Percentiles rank a stretch among this genome's conserved stretches.
phyloP scores from a whole-genome alignment of 164 flowering plant species.

The Amborella trichopoda region DNA sequence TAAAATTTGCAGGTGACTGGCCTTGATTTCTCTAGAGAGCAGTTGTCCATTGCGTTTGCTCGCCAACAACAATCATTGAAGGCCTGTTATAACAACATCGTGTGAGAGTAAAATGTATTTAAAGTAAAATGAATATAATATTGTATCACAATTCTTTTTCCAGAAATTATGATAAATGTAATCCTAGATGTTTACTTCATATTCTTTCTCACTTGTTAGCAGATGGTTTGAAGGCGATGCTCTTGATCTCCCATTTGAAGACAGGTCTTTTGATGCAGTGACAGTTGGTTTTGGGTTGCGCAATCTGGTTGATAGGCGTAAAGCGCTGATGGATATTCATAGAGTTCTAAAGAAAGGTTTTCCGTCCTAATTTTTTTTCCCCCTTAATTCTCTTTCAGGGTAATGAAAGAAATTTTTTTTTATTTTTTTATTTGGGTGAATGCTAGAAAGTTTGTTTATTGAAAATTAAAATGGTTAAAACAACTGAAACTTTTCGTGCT shows the following conservation, averaged over 20 bases:
- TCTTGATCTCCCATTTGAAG: constrained; percentile 62
- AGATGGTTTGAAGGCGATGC: constrained; percentile 99
- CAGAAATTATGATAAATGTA: no score
- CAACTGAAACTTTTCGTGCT: no score
- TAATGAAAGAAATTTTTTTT: neutral
- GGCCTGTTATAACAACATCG: constrained; percentile 58
- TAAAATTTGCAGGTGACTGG: constrained; percentile 57
- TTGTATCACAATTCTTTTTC: no score
- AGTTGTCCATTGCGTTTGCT: constrained; percentile 54
- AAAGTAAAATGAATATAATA: no score
- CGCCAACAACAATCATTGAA: constrained; percentile 39
- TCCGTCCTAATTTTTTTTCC: neutral
- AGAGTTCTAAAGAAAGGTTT: constrained; percentile 76
- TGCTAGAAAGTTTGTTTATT: no score
- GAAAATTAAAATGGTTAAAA: no score
- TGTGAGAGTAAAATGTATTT: no score
- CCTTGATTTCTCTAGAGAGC: constrained; percentile 77
- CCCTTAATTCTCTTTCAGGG: neutral
- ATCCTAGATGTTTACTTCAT: neutral
- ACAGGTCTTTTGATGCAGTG: constrained; percentile 66
- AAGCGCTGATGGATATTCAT: constrained; percentile 52
- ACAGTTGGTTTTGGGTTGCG: constrained; percentile 85
- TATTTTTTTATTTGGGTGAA: no score
- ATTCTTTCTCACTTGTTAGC: neutral
- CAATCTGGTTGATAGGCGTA: constrained; percentile 55